phyloP scores from a whole-genome alignment of 2,329 filamentous ascomycete genomes.

The Alternaria hordeiaustralica region DNA sequence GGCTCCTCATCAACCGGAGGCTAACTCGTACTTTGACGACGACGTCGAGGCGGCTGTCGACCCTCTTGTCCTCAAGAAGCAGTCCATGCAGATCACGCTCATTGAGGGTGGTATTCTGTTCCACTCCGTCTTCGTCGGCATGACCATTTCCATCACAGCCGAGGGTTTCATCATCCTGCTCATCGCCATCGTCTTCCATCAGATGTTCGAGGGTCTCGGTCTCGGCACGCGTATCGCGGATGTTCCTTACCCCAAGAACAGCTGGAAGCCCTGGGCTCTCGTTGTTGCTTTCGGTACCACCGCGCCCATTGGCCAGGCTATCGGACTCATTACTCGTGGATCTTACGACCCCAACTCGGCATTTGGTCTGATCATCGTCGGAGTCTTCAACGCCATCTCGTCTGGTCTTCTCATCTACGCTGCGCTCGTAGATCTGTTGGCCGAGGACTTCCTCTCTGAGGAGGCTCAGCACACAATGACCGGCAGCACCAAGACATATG shows the following conservation, averaged over 20 bases:
- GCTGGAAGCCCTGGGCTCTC: conserved; percentile 65
- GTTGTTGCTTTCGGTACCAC: conserved; percentile 69
- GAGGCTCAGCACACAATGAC: conserved; percentile 55
- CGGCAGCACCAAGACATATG: conserved; percentile 60
- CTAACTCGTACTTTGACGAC: conserved; percentile 45
- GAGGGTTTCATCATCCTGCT: conserved; percentile 65
- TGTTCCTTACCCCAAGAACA: conserved; percentile 64
- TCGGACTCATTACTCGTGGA: conserved; percentile 64
- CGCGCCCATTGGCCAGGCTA: conserved; percentile 69
- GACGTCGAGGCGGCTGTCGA: conserved; percentile 48
- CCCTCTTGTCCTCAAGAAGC: conserved; percentile 48
- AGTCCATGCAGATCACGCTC: conserved; percentile 50
- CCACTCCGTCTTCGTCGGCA: conserved; percentile 68
- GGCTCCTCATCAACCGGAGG: conserved; percentile 25
- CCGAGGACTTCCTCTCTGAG: conserved; percentile 68
- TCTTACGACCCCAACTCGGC: conserved; percentile 69
- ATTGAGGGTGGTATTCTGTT: conserved; percentile 69
- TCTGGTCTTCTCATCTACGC: conserved; percentile 68
- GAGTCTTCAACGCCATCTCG: conserved; percentile 71
- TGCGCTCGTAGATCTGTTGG: conserved; percentile 67
- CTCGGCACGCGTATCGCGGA: conserved; percentile 66
- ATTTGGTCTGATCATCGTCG: conserved; percentile 69
- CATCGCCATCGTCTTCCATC: conserved; percentile 68
- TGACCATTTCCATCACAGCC: conserved; percentile 66
- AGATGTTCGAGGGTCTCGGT: conserved; percentile 68